Evolutionary conservation across 192 early-diverging fungal genomes (phyloP).

Genomic region (Rhizophagus clarus): DNA sequence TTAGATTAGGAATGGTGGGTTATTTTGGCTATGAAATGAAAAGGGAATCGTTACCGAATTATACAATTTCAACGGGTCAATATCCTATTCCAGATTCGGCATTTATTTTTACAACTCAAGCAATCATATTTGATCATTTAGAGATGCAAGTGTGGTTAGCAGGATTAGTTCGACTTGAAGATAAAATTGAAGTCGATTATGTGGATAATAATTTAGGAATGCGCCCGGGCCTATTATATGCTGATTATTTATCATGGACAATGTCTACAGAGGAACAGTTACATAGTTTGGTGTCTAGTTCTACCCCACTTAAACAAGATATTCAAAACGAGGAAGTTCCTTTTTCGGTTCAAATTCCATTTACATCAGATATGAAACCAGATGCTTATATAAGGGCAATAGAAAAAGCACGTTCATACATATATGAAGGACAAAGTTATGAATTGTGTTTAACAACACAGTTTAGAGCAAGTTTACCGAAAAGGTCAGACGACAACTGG

Average conservation of each 20-base stretch:
- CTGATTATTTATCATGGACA: slow-evolving; percentile 28
- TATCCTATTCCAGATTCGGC: slow-evolving; percentile 65
- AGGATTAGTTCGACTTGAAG: slow-evolving; percentile 36
- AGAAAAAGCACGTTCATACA: slow-evolving; percentile 56
- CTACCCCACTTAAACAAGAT: slow-evolving; percentile 18
- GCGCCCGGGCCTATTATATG: slow-evolving; percentile 31
- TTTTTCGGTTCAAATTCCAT: slow-evolving; percentile 32
- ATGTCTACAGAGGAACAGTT: slow-evolving; percentile 3
- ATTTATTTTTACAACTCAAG: slow-evolving; percentile 76
- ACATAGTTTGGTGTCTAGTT: background rate
- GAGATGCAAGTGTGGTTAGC: slow-evolving; percentile 42
- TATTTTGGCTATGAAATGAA: slow-evolving; percentile 97
- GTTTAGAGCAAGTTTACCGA: slow-evolving; percentile 50
- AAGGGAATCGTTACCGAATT: slow-evolving; percentile 66
- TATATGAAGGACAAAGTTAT: slow-evolving; percentile 90
- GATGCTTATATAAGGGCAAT: slow-evolving; percentile 62
- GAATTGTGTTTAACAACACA: slow-evolving; percentile 93
- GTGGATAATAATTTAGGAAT: slow-evolving; percentile 22
- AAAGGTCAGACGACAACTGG: slow-evolving; percentile 37
- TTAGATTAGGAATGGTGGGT: slow-evolving; percentile 86
- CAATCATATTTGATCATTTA: slow-evolving; percentile 73
- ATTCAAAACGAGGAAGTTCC: slow-evolving; percentile 32
- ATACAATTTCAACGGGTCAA: slow-evolving; percentile 44
- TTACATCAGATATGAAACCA: slow-evolving; percentile 46
- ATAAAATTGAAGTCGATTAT: background rate